Percentiles rank a stretch among this genome's conserved stretches.
Evolutionary conservation across 2,329 filamentous ascomycete genomes (phyloP).

Genomic region (Albophoma yamanashiensis): DNA sequence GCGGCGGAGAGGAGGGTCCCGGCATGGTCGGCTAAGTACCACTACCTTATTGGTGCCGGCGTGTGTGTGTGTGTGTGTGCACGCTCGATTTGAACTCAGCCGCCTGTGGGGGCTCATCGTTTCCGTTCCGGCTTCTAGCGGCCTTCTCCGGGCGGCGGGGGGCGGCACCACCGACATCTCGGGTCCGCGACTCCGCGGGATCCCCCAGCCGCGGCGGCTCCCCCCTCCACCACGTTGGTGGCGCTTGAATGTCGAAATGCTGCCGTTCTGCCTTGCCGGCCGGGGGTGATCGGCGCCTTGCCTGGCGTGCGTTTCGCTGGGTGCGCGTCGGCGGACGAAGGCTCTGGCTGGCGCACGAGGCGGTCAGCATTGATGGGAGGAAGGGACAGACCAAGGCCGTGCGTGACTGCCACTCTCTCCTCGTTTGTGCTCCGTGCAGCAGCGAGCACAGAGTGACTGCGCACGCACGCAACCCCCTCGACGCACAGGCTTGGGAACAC

Average conservation of each 20-base stretch:
- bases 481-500: too few relatives aligned
- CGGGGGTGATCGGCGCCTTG: too few relatives aligned
- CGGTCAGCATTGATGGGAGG: neutral
- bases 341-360: neutral
- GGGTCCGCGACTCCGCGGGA: neutral
- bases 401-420: neutral
- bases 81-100: neutral
- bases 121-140: neutral
- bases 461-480: too few relatives aligned
- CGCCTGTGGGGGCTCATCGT: neutral
- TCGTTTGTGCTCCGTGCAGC: neutral
- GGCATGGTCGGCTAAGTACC: neutral
- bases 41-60: neutral
- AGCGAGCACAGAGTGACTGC: neutral
- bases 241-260: neutral
- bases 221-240: neutral
- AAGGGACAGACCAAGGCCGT: neutral
- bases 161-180: neutral
- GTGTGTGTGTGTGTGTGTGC: too few relatives aligned
- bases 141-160: neutral
- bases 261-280: too few relatives aligned
- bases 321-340: too few relatives aligned
- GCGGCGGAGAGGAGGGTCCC: neutral
- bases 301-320: too few relatives aligned
- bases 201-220: neutral